Evolutionary conservation across 139 green algal species (phyloP).

Genomic region (Spirogloea muscicola): DNA sequence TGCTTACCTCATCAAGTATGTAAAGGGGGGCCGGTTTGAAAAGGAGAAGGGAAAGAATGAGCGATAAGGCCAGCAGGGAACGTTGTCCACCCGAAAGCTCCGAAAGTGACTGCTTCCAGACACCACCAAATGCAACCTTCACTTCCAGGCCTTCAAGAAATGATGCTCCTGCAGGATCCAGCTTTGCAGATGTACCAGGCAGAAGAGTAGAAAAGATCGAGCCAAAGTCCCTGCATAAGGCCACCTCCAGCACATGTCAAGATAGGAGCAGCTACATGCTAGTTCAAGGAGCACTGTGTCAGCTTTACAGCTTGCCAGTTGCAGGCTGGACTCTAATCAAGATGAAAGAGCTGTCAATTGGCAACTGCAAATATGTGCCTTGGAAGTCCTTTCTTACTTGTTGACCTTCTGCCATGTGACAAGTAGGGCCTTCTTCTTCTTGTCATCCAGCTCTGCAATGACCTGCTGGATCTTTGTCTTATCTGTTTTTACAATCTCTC

Average conservation of each 20-base stretch:
- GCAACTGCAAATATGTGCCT: not conserved
- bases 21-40: slow-evolving; percentile 99
- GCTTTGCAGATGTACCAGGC: slow-evolving; percentile 84
- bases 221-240: slow-evolving; percentile 87
- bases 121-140: slow-evolving; percentile 87
- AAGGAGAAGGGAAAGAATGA: slow-evolving; percentile 94
- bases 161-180: slow-evolving; percentile 72
- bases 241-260: too few relatives aligned
- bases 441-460: slow-evolving; percentile 92
- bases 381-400: slow-evolving; percentile 19
- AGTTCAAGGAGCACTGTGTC: too few relatives aligned
- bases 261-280: too few relatives aligned
- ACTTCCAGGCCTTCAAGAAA: slow-evolving; percentile 79
- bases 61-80: slow-evolving; percentile 87
- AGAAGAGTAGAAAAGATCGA: slow-evolving; percentile 96
- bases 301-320: too few relatives aligned
- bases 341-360: not conserved
- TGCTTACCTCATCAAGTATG: slow-evolving; percentile 93
- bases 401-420: slow-evolving; percentile 84
- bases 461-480: slow-evolving; percentile 75
- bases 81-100: slow-evolving; percentile 94
- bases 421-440: slow-evolving; percentile 83
- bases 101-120: slow-evolving; percentile 96
- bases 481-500: slow-evolving; percentile 69
- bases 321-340: too few relatives aligned